Evolutionary conservation across 2,329 filamentous ascomycete species (phyloP), one percentile per base, ranked within the genome.

Genomic region (Exophiala sp.): DNA sequence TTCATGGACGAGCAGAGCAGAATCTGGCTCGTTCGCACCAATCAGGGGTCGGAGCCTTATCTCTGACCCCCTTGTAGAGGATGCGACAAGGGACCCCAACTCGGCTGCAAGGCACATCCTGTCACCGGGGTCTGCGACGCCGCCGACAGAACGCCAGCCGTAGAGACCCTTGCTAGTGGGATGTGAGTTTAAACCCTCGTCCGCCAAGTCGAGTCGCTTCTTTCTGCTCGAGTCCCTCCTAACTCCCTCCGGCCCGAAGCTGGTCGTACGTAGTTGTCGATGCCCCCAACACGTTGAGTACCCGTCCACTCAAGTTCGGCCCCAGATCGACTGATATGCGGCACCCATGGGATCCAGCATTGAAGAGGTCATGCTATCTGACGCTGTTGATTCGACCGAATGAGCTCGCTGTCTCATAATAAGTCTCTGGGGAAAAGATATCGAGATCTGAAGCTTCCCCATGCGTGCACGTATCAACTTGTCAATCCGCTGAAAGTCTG

Each of bases 31-130:
- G 16, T 23, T 32, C 35, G 21, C n/a, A 23, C 52, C 52, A 54
- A 54, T 54, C 32, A 51, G 14, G 32, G 21, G 7, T 5, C n/a
- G 18, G 27, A 48, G n/a, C 11, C 43, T 54, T 54, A 54, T 54
- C 52, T 43, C 40, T 43, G 23, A 8, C 19, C 40, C 24, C 21
- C 10, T 16, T 8, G 5, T 16, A n/a, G 30, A 43, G 32, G 40
- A 14, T 43, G 30, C 9, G 23, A 29, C 24, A 14, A 18, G 38
- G 38, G 38, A 10, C 7, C 13, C 22, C 11, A 14, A 8, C 38
- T 21, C 19, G 22, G 38, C 38, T 41, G 38, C 38, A 41, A 24
- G 38, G 38, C 9, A 14, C 8, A 7, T 19, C 14, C 18, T 37
- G 14, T 16, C 34, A 13, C n/a, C n/a, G n/a, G n/a, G 34, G 34